Evolutionary conservation across 192 early-diverging fungal species (phyloP).

Genomic region (Linnemannia zychae): DNA sequence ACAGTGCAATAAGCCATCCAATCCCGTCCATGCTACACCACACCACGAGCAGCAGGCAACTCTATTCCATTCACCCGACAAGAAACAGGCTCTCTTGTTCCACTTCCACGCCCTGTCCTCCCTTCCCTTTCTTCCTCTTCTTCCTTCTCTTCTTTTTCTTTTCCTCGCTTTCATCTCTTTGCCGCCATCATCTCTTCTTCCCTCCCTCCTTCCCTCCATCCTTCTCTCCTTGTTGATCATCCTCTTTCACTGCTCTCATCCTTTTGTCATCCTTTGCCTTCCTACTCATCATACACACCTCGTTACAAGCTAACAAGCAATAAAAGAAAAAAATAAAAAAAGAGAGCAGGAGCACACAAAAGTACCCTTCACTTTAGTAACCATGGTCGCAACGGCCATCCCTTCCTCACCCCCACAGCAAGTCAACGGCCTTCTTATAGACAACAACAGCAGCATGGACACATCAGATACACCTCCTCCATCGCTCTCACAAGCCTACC

Average conservation of each 20-base stretch:
- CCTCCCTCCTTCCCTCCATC: neutral
- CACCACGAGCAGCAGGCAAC: too few species aligned
- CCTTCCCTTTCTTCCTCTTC: neutral
- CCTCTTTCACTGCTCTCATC: neutral
- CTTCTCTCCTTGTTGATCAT: neutral
- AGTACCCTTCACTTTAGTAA: neutral
- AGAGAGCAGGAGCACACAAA: too few species aligned
- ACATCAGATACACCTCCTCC: neutral
- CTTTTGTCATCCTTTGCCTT: too few species aligned
- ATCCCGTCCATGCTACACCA: too few species aligned
- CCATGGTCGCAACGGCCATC: conserved; percentile 44
- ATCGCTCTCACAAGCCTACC: conserved; percentile 2
- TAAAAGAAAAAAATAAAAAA: neutral
- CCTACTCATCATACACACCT: too few species aligned
- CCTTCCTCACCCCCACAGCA: neutral
- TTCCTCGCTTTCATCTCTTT: neutral
- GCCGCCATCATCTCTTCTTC: neutral
- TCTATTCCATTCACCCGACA: conserved; percentile 5
- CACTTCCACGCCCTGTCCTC: too few species aligned
- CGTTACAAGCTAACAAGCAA: too few species aligned
- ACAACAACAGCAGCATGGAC: neutral
- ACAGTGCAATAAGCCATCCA: neutral
- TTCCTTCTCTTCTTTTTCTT: neutral
- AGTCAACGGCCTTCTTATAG: neutral
- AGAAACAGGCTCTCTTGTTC: neutral